Evolutionary conservation across 2,329 filamentous ascomycete genomes (phyloP), one percentile per base, ranked within the genome.

Genomic region (Parascedosporium putredinis): DNA sequence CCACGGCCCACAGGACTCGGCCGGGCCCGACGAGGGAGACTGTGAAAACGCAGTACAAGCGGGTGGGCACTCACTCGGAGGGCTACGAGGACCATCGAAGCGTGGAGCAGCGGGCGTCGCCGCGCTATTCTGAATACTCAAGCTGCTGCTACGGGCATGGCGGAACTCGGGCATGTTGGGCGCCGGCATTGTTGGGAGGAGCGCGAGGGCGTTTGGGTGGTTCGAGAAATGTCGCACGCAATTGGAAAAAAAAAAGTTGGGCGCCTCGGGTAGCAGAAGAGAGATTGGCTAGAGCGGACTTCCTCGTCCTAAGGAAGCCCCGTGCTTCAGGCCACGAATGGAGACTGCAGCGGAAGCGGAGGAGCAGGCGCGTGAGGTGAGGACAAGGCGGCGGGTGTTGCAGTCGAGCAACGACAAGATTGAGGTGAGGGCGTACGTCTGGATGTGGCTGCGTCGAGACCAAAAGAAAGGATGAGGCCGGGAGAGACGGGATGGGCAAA

Each of bases 11-110:
- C 14, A 2, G 22, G 33, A 27, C 16, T 23, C 14, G 38, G 38
- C 23, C 38, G 31, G 40, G 22, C 31, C n/a, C 44, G 54, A 47
- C 22, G 27, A 25, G 46, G 38, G 23, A 47, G n/a, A 20, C 20
- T 20, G n/a, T n/a, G 6, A 25, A 20, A n/a, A 18, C 14, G 9
- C 4, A 6, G 12, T 5, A 14, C 5, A 25, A 20, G n/a, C 20
- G 22, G 22, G 33, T 47, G 50, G n/a, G 54, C 40, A 75, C 74
- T 63, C 71, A 79, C 78, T 81, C 24, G 79, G 79, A 55, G 79
- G 79, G 64, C 79, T 83, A 58, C 79, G 68, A 44, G 79, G 76
- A 54, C 76, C 77, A 51, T 81, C 78, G 59, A 80, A 79, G 57
- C 76, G 64, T 42, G 50, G 31, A 45, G 29, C 51, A 36, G 47